Conservation (phyloP, 768 basidiomycete genomes). For the Macrolepiota albuminosa region DNA sequence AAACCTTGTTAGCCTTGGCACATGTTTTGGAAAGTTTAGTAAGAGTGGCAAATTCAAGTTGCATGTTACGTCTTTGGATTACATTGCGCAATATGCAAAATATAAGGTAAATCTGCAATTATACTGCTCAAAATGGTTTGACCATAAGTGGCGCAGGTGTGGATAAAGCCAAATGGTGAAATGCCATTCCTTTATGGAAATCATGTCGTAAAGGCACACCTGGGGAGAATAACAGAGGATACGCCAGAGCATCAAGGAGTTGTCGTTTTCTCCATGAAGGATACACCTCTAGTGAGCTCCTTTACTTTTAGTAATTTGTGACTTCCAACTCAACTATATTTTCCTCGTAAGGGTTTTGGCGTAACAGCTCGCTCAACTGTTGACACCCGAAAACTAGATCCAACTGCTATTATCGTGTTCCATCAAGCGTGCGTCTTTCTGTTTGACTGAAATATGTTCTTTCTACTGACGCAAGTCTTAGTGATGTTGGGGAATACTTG, state of each 20-base stretch:
- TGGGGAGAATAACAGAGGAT: slow-evolving; percentile 98
- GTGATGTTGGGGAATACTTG: slow-evolving; percentile 97
- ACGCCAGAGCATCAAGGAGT: slow-evolving; percentile 99
- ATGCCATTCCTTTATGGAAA: slow-evolving; percentile 99
- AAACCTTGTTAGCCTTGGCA: slow-evolving; percentile 89
- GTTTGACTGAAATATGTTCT: background rate
- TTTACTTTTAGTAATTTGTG: background rate
- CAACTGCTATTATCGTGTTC: slow-evolving; percentile 95
- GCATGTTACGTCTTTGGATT: slow-evolving; percentile 90
- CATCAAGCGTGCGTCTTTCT: slow-evolving; percentile 79
- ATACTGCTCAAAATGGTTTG: background rate
- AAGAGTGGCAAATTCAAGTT: slow-evolving; percentile 98
- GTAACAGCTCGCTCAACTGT: slow-evolving; percentile 94
- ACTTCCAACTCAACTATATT: slow-evolving; percentile 1
- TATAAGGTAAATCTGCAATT: slow-evolving; percentile 66
- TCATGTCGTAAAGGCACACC: slow-evolving; percentile 95
- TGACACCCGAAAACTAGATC: slow-evolving; percentile 95
- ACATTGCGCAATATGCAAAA: slow-evolving; percentile 93
- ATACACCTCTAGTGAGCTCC: slow-evolving; percentile 79
- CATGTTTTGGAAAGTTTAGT: slow-evolving; percentile 96
- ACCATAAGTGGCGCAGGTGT: slow-evolving; percentile 53
- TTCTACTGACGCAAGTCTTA: slow-evolving; percentile 24
- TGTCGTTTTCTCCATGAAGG: slow-evolving; percentile 93
- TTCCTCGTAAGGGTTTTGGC: slow-evolving; percentile 78
- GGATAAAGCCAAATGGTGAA: slow-evolving; percentile 99